Base-by-base conservation (phyloP, 345 rosid genomes). In the Garcia nutans region DNA sequence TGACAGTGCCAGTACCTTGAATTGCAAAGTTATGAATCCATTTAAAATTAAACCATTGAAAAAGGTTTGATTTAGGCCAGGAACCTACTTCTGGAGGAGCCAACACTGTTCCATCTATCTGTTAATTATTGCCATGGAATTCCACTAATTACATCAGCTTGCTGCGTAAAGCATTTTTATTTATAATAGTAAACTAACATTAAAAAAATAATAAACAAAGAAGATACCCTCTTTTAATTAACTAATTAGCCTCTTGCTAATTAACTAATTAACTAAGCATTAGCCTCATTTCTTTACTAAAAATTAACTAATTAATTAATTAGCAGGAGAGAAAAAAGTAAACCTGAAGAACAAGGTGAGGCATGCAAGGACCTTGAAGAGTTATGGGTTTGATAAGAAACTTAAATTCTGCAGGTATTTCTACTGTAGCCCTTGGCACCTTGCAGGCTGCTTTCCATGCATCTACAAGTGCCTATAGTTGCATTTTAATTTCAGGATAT, bases 1-100 rank as follows among this genome's bases (percentile, higher is more conserved):
- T 90, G 75, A 91, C 80, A 56, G 85, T 78, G 65, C 97, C 98
- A 71, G 82, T 71, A 28, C 98, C 97, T 88, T 84, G 90, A 77
- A 94, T 84, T 58, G 93, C 84, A 82, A 90, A 85, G 56, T 88
- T 85, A 63, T 84, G 82, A 20, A 92, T 76, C 95, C 97, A 92
- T 88, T 92, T 91, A 79, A 94, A 89, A 79, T 92, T 91, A 28
- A 94, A 76, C 98, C 98, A 91, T 44, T 91, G 97, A 81, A 85
- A 91, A 82, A 88, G 80, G 65, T 89, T 86, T 37, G 89, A 84
- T 78, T 87, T 88, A 61, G 90, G 81, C 97, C 98, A 91, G 37
- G 91, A 82, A 59, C 31, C 31, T 28, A 28, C 31, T 28, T 28
- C 31, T 28, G 31, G 31, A 1, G 31, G 31, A 28, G 31, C 31